A percentile compares a stretch with the other conserved stretches of the same genome.
Evolutionary conservation across 495 filamentous ascomycete genomes (phyloP).

Genomic region (Aspergillus baeticus): DNA sequence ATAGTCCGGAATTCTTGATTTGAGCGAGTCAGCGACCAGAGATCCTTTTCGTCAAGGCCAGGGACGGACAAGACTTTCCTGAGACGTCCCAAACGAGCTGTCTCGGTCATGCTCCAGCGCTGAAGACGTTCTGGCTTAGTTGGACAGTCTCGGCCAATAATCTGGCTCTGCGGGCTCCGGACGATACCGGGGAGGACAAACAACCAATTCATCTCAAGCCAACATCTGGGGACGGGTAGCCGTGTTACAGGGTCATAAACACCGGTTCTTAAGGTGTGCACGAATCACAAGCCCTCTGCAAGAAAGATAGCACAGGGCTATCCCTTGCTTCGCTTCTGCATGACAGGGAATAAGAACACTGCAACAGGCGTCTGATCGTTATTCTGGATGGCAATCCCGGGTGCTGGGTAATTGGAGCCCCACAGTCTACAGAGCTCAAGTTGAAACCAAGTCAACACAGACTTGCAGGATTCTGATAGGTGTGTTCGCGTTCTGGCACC

Average conservation of each 20-base stretch:
- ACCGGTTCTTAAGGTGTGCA: background rate
- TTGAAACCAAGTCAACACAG: no score
- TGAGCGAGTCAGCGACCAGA: no score
- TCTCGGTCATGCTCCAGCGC: no score
- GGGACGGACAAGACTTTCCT: no score
- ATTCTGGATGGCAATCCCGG: background rate
- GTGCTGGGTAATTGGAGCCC: background rate
- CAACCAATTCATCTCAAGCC: background rate
- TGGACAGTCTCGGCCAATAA: no score
- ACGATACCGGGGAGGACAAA: background rate
- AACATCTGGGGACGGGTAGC: background rate
- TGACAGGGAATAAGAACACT: background rate
- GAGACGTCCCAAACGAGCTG: no score
- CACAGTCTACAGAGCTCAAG: background rate
- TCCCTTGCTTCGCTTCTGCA: conserved; percentile 19
- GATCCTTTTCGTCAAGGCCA: no score
- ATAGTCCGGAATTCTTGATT: no score
- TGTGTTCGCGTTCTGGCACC: no score
- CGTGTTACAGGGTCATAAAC: background rate
- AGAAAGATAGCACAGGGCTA: conserved; percentile 16
- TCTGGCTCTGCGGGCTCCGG: no score
- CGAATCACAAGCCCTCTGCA: conserved; percentile 4
- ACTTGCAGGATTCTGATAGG: no score
- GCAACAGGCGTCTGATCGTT: background rate
- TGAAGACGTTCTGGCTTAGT: no score